These are phyloP conservation scores for Colletotrichum camelliae DNA, from an alignment of 2,329 filamentous ascomycete genomes.

Conservation along the genomic window DNA sequence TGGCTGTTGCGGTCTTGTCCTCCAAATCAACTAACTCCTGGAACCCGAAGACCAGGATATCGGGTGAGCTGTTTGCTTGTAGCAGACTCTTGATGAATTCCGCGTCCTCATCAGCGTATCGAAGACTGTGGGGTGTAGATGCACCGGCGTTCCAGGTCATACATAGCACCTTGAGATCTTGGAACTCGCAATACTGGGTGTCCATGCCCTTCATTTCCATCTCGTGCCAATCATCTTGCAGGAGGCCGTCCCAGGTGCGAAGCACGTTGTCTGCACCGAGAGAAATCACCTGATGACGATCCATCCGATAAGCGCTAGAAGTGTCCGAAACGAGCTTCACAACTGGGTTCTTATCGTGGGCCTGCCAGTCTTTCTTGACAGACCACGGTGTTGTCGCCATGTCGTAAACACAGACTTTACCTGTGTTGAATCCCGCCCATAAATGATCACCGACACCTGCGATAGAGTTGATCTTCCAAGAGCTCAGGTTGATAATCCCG, in stretches of 20 bases:
- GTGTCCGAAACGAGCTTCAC: constrained; percentile 78
- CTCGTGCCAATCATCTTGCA: constrained; percentile 96
- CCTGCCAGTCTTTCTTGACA: constrained; percentile 93
- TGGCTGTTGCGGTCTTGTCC: constrained; percentile 97
- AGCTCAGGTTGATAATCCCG: constrained; percentile 83
- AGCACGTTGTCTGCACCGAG: constrained; percentile 87
- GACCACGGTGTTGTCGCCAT: constrained; percentile 82
- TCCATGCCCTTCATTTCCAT: constrained; percentile 85
- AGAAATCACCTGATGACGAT: constrained; percentile 83
- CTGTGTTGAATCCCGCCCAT: constrained; percentile 95
- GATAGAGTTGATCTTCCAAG: constrained; percentile 93
- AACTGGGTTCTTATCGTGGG: constrained; percentile 79
- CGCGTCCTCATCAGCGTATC: constrained; percentile 72
- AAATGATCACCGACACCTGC: constrained; percentile 81
- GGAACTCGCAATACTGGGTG: constrained; percentile 82
- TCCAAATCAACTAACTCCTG: constrained; percentile 98
- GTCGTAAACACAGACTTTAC: constrained; percentile 93
- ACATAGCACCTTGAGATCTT: constrained; percentile 79
- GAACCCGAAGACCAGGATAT: constrained; percentile 94
- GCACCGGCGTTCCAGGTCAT: constrained; percentile 98
- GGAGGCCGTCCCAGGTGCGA: constrained; percentile 87
- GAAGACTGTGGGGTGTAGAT: constrained; percentile 84
- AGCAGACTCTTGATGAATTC: constrained; percentile 84
- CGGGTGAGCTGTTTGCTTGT: constrained; percentile 77
- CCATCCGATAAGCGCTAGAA: constrained; percentile 84